These are phyloP conservation scores for Symmetrospora coprosmae DNA, from an alignment of 768 basidiomycete genomes.

Conservation along the genomic window DNA sequence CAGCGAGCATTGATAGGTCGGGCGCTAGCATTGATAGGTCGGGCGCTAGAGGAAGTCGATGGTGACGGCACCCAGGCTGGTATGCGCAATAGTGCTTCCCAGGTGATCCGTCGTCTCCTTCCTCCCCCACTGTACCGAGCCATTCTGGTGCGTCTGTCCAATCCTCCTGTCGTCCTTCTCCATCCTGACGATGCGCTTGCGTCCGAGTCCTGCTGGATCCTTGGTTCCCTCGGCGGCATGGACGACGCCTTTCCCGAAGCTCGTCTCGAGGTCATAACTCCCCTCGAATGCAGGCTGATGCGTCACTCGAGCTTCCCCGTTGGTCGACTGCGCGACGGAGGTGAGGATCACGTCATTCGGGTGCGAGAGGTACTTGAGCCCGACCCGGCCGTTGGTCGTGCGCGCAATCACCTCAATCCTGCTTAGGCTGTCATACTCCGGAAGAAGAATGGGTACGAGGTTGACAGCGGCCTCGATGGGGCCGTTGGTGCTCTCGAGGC, in stretches of 20 bases:
- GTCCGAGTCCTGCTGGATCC: not conserved
- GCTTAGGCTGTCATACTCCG: not conserved
- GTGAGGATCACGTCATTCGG: not conserved
- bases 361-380: not conserved
- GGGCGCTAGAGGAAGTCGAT: too few species aligned
- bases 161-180: not conserved
- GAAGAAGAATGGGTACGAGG: too few species aligned
- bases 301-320: conserved; percentile 6
- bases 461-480: not conserved
- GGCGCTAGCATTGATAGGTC: too few species aligned
- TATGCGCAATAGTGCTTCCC: too few species aligned
- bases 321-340: not conserved
- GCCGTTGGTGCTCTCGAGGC: conserved; percentile 2
- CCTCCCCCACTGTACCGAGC: not conserved
- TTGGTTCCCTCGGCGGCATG: not conserved
- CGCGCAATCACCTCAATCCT: not conserved
- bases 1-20: too few species aligned
- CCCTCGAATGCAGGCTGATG: conserved; percentile 6
- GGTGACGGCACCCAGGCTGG: too few species aligned
- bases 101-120: too few species aligned
- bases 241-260: conserved; percentile 1
- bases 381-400: conserved; percentile 1
- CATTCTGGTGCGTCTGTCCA: not conserved
- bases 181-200: not conserved
- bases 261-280: too few species aligned